Conservation (phyloP, 75 land plant genomes). For the Larix kaempferi region DNA sequence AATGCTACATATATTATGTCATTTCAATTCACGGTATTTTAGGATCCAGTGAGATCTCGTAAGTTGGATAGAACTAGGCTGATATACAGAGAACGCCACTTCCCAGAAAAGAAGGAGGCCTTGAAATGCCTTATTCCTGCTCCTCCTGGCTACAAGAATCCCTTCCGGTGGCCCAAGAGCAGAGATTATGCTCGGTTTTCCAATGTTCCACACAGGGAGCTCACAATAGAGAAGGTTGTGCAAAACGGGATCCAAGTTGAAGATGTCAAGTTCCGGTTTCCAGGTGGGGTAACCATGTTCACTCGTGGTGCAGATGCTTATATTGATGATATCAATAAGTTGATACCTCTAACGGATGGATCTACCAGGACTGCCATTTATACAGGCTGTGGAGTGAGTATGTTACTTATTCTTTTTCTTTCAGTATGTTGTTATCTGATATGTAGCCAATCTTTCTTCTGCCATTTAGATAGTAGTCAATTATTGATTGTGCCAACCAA, state of each 20-base stretch:
- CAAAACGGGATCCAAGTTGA: conserved; percentile 79
- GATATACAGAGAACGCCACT: conserved; percentile 60
- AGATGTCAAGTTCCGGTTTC: conserved; percentile 53
- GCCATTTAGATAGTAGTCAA: no score
- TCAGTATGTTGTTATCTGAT: no score
- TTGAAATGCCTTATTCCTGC: conserved; percentile 61
- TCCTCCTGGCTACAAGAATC: conserved; percentile 54
- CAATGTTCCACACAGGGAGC: conserved; percentile 70
- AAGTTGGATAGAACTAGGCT: conserved; percentile 33
- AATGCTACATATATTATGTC: no score
- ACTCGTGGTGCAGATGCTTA: conserved; percentile 63
- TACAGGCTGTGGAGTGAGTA: conserved; percentile 69
- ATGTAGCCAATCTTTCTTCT: no score
- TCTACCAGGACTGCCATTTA: conserved; percentile 63
- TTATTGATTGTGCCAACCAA: no score
- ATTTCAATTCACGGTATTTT: no score
- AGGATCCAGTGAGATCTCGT: conserved; percentile 38
- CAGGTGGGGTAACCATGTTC: conserved; percentile 74
- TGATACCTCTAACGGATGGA: conserved; percentile 48
- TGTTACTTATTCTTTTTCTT: neutral
- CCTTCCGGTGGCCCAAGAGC: conserved; percentile 67
- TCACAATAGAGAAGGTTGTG: conserved; percentile 68
- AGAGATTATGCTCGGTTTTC: conserved; percentile 69
- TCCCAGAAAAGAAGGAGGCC: conserved; percentile 48
- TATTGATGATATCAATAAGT: conserved; percentile 51